phyloP scores from a whole-genome alignment of 495 filamentous ascomycete species.

The Penicillium turbatum region DNA sequence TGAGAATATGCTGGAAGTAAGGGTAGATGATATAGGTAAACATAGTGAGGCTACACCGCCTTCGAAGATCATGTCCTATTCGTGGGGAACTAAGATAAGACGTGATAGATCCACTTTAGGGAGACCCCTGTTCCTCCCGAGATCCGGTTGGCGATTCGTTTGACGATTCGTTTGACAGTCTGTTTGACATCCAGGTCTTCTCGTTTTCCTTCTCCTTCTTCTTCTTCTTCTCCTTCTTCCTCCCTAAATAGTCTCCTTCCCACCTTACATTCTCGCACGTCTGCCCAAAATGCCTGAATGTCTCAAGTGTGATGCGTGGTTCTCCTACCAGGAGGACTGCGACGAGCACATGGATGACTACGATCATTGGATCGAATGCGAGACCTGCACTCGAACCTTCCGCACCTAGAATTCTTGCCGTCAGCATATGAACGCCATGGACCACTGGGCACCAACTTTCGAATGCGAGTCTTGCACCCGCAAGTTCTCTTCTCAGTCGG shows the following conservation, averaged over 20 bases:
- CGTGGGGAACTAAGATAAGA: too few relatives aligned
- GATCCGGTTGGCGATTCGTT: too few relatives aligned
- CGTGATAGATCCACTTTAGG: too few relatives aligned
- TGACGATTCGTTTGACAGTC: neutral
- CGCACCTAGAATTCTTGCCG: slow-evolving; percentile 12
- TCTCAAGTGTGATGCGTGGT: slow-evolving; percentile 12
- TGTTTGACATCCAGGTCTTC: too few relatives aligned
- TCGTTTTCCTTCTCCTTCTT: neutral
- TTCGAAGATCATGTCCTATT: too few relatives aligned
- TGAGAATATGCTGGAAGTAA: too few relatives aligned
- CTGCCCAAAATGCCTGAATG: neutral
- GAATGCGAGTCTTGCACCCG: slow-evolving; percentile 37
- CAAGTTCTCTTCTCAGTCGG: slow-evolving; percentile 21
- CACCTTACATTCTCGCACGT: neutral
- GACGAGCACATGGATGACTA: slow-evolving; percentile 35
- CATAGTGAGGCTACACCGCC: too few relatives aligned
- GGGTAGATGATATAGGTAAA: too few relatives aligned
- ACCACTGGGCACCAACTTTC: slow-evolving; percentile 28
- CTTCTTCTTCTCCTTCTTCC: neutral
- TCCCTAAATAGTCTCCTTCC: neutral
- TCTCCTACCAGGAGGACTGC: neutral
- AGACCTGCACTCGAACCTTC: slow-evolving; percentile 35
- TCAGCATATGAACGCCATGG: slow-evolving; percentile 36
- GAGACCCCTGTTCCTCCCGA: too few relatives aligned
- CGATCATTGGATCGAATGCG: slow-evolving; percentile 28